These are phyloP conservation scores for Nannizzia gypsea DNA, from an alignment of 2,329 filamentous ascomycete species.

Conservation along the genomic window DNA sequence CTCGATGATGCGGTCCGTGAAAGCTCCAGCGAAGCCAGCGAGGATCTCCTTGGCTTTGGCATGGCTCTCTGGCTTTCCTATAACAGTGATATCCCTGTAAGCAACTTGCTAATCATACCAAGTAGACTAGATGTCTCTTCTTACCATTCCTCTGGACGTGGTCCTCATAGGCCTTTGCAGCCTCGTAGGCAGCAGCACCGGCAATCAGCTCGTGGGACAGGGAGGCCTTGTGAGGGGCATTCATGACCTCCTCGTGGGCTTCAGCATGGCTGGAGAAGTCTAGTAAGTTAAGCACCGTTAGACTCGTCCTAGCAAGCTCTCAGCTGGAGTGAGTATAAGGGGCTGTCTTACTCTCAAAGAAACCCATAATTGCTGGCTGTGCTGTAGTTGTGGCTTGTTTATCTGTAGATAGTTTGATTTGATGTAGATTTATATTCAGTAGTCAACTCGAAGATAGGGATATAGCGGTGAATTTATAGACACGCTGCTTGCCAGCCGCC, in stretches of 20 bases:
- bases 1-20: conserved; percentile 65
- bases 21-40: conserved; percentile 61
- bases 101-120: not conserved
- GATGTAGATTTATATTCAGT: not conserved
- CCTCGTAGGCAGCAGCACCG: conserved; percentile 65
- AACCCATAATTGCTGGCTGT: not conserved
- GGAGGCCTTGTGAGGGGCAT: conserved; percentile 45
- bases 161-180: conserved; percentile 69
- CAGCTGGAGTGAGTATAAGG: not conserved
- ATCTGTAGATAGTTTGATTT: not conserved
- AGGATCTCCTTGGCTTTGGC: conserved; percentile 65
- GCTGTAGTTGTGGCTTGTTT: not conserved
- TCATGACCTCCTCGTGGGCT: conserved; percentile 41
- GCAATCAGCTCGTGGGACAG: conserved; percentile 63
- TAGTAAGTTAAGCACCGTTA: not conserved
- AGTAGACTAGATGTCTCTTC: conserved; percentile 17
- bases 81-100: too few relatives aligned
- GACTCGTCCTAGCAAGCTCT: not conserved
- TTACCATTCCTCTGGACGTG: conserved; percentile 56
- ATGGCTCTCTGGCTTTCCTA: conserved; percentile 58
- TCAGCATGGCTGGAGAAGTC: not conserved
- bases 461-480: not conserved
- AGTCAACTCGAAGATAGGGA: not conserved
- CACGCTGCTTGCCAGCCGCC: not conserved
- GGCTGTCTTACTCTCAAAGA: not conserved